A percentile compares a stretch with the other conserved stretches of the same genome.
Conservation (phyloP, 257 asterid genomes). For the Gentiana dahurica region DNA sequence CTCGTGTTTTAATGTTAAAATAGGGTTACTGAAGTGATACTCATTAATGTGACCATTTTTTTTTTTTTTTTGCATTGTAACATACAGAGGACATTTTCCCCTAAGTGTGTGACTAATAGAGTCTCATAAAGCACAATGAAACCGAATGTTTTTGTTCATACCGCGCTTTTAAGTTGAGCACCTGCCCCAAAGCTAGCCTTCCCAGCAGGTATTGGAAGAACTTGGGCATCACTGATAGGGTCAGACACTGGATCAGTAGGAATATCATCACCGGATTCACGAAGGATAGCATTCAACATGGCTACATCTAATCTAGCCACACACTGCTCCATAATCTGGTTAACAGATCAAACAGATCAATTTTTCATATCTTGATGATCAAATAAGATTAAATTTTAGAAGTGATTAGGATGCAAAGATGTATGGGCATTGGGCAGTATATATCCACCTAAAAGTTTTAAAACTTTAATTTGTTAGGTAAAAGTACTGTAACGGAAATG, state of each 20-base stretch:
- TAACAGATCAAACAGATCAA: neutral
- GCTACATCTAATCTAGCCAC: constrained; percentile 72
- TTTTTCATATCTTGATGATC: neutral
- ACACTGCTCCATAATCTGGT: constrained; percentile 76
- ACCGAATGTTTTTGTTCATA: constrained; percentile 16
- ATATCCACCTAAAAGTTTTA: no score
- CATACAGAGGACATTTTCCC: no score
- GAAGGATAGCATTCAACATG: constrained; percentile 79
- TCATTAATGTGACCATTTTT: no score
- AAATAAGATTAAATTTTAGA: neutral
- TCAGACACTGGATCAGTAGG: constrained; percentile 90
- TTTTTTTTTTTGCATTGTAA: no score
- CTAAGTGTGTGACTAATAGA: no score
- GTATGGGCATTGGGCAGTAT: no score
- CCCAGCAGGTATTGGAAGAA: constrained; percentile 77
- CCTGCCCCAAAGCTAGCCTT: constrained; percentile 84
- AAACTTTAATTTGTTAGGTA: no score
- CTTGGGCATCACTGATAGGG: constrained; percentile 64
- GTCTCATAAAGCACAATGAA: no score
- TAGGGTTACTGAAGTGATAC: no score
- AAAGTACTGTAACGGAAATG: no score
- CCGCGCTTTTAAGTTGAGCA: constrained; percentile 76
- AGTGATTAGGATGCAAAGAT: neutral
- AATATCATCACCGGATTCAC: constrained; percentile 66
- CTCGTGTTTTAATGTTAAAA: no score